phyloP scores from a whole-genome alignment of 331 rosid species.

The Malus hybrid region DNA sequence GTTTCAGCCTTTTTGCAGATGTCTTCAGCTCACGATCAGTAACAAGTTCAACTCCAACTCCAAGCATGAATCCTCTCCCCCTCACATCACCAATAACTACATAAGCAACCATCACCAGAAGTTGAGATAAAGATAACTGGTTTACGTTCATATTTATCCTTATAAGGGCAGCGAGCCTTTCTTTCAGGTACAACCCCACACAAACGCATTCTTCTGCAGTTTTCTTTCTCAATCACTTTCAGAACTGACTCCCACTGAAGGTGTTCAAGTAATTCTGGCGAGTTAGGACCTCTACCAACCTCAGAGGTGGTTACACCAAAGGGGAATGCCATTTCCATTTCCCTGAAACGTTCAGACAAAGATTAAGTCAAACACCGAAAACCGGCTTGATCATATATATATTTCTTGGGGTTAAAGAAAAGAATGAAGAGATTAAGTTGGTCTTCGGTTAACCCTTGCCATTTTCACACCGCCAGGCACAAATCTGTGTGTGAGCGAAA shows the following conservation, averaged over 20 bases:
- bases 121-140: conserved; percentile 46
- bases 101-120: conserved; percentile 1
- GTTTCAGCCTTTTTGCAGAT: conserved; percentile 73
- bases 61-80: conserved; percentile 67
- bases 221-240: conserved; percentile 76
- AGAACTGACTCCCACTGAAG: conserved; percentile 87
- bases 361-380: neutral
- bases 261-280: conserved; percentile 76
- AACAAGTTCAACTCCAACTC: conserved; percentile 80
- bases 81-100: conserved; percentile 84
- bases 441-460: conserved; percentile 58
- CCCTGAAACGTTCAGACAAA: conserved; percentile 38
- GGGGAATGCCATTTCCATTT: conserved; percentile 92
- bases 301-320: conserved; percentile 87
- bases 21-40: conserved; percentile 66
- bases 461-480: conserved; percentile 82
- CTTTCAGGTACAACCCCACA: conserved; percentile 71
- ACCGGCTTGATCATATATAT: neutral
- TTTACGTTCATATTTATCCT: conserved; percentile 73
- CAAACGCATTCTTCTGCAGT: conserved; percentile 68
- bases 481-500: conserved; percentile 77
- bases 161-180: conserved; percentile 49
- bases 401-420: neutral
- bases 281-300: conserved; percentile 68
- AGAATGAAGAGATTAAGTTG: neutral